Conservation (phyloP, 495 filamentous ascomycete genomes). For the Talaromyces trachyspermus region DNA sequence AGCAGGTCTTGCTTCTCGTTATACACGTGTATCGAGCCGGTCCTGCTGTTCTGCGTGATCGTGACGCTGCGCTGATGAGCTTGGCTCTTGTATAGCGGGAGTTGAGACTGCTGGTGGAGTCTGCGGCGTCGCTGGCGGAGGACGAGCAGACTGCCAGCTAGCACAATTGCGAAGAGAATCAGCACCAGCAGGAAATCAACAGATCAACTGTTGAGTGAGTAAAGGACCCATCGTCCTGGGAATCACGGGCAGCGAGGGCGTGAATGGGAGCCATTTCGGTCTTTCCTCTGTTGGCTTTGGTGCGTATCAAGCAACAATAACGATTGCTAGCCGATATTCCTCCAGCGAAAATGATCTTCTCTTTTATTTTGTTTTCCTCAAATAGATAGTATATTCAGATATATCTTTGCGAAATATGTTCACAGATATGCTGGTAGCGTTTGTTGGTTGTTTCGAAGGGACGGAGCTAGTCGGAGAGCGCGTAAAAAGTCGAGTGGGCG, state of each 20-base stretch:
- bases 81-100: conserved; percentile 52
- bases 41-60: conserved; percentile 49
- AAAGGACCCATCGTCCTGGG: conserved; percentile 34
- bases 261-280: conserved; percentile 40
- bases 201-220: conserved; percentile 59
- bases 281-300: too few species aligned
- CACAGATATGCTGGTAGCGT: too few species aligned
- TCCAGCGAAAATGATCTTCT: conserved; percentile 2
- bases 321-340: too few species aligned
- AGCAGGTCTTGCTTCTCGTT: conserved; percentile 68
- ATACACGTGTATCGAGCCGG: conserved; percentile 63
- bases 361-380: too few species aligned
- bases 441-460: conserved; percentile 1
- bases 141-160: conserved; percentile 59
- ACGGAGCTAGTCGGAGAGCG: background rate
- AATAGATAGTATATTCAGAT: too few species aligned
- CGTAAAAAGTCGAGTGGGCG: background rate
- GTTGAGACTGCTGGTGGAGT: conserved; percentile 35
- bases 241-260: conserved; percentile 44
- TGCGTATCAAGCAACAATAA: too few species aligned
- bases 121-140: conserved; percentile 58
- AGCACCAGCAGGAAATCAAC: conserved; percentile 75
- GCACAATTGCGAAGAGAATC: conserved; percentile 56
- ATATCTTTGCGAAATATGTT: too few species aligned
- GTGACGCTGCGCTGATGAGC: conserved; percentile 59